Evolutionary conservation across 2,329 filamentous ascomycete species (phyloP).

Genomic region (Ascochyta viciae-villosae): DNA sequence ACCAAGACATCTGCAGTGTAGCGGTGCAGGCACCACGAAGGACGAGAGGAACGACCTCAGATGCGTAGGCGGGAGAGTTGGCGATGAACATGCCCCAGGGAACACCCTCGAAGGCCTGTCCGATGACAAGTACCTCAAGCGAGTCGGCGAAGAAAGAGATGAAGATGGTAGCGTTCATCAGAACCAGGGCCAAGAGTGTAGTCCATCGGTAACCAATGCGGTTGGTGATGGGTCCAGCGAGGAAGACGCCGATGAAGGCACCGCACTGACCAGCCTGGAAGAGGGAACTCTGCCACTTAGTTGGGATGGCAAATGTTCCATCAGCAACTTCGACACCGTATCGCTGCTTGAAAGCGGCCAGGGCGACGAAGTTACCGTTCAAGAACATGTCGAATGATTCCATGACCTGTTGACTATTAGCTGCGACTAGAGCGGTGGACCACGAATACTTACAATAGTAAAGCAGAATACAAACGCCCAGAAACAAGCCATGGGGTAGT

Average conservation of each 20-base stretch:
- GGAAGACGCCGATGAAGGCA: slow-evolving; percentile 65
- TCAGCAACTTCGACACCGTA: slow-evolving; percentile 55
- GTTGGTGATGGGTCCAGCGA: slow-evolving; percentile 66
- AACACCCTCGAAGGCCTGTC: slow-evolving; percentile 66
- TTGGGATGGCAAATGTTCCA: slow-evolving; percentile 51
- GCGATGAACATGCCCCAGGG: slow-evolving; percentile 71
- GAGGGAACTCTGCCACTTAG: slow-evolving; percentile 65
- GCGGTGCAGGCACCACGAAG: slow-evolving; percentile 65
- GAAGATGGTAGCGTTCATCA: slow-evolving; percentile 66
- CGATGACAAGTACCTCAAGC: slow-evolving; percentile 56
- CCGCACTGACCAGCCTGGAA: slow-evolving; percentile 63
- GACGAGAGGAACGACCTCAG: slow-evolving; percentile 66
- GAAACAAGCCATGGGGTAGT: slow-evolving; percentile 60
- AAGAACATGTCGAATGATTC: slow-evolving; percentile 69
- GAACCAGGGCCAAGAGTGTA: slow-evolving; percentile 60
- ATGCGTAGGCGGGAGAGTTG: slow-evolving; percentile 67
- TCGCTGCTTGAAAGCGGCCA: slow-evolving; percentile 53
- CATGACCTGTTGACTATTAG: slow-evolving; percentile 60
- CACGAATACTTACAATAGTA: slow-evolving; percentile 55
- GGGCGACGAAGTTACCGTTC: slow-evolving; percentile 65
- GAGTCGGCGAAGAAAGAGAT: slow-evolving; percentile 63
- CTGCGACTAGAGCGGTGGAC: neutral
- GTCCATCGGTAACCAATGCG: slow-evolving; percentile 65
- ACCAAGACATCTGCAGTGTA: slow-evolving; percentile 71
- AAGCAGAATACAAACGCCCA: slow-evolving; percentile 64